A percentile compares a stretch with the other conserved stretches of the same genome.
phyloP scores from a whole-genome alignment of 2,329 filamentous ascomycete genomes.

The Aureobasidium vineae region DNA sequence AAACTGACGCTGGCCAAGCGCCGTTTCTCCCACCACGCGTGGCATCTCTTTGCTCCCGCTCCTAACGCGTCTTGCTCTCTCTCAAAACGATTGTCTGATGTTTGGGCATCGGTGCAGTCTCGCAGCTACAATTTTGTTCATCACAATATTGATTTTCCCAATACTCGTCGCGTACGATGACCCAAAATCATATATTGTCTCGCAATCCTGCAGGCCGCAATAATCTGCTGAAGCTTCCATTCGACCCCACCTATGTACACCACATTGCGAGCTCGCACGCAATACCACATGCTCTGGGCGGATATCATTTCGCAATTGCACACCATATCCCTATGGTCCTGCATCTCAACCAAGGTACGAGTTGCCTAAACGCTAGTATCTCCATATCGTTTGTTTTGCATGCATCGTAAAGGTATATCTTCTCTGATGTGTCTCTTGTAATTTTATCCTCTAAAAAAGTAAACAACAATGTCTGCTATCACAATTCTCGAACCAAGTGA shows the following conservation, averaged over 20 bases:
- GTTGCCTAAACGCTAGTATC: not conserved
- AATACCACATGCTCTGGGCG: not conserved
- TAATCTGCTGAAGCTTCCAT: not conserved
- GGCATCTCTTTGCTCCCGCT: not conserved
- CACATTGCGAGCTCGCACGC: constrained; percentile 22
- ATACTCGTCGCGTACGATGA: not conserved
- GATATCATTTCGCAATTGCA: constrained; percentile 12
- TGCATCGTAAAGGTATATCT: not conserved
- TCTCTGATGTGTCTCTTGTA: not conserved
- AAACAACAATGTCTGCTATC: not conserved
- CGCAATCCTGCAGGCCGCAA: not conserved
- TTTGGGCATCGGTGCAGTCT: not conserved
- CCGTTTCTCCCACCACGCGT: not conserved
- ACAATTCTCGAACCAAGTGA: not conserved
- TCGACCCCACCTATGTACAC: not conserved
- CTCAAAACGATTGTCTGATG: not conserved
- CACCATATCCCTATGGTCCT: not conserved
- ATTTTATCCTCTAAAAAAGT: not conserved
- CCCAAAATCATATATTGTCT: not conserved
- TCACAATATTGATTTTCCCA: not conserved
- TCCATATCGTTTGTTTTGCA: not conserved
- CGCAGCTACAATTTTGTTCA: too few species aligned
- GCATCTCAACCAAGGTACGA: not conserved
- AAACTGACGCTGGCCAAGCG: not conserved
- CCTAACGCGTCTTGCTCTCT: too few species aligned